Conservation (phyloP, 1,139 yeast genomes). For the Nakaseomyces sp. region DNA sequence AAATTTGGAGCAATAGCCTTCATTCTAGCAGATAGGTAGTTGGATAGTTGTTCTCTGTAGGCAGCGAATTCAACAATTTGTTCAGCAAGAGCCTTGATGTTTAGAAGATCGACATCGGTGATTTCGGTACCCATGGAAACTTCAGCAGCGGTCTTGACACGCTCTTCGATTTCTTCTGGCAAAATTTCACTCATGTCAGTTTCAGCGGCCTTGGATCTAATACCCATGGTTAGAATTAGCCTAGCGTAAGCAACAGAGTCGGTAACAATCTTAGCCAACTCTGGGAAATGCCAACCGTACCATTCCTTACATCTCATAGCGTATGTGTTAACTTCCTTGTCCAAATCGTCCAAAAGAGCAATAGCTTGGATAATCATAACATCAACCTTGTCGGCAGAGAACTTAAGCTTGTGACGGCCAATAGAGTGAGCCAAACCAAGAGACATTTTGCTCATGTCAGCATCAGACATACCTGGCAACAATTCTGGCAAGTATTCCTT, state of each 20-base stretch:
- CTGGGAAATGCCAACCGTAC: constrained; percentile 99
- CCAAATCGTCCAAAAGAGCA: constrained; percentile 91
- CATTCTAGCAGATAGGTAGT: constrained; percentile 89
- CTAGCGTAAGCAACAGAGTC: constrained; percentile 94
- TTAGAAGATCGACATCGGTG: constrained; percentile 76
- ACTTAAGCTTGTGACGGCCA: constrained; percentile 95
- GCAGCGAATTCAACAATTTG: constrained; percentile 92
- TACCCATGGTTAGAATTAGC: constrained; percentile 88
- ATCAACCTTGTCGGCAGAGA: constrained; percentile 95
- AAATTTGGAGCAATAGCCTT: constrained; percentile 97
- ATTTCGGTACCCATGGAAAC: constrained; percentile 98
- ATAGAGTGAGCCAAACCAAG: constrained; percentile 95
- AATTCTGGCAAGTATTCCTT: constrained; percentile 89
- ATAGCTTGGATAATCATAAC: constrained; percentile 98
- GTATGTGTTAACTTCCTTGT: constrained; percentile 93
- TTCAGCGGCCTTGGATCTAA: constrained; percentile 82
- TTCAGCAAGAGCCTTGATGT: constrained; percentile 82
- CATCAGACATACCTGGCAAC: constrained; percentile 84
- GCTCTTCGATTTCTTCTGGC: constrained; percentile 86
- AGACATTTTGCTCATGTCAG: constrained; percentile 86
- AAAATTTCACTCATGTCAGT: constrained; percentile 84
- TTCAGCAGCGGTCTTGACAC: constrained; percentile 86
- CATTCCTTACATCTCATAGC: constrained; percentile 98
- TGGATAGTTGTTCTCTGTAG: constrained; percentile 86
- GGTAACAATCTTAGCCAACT: constrained; percentile 90